These are phyloP conservation scores for Russula dissimulans DNA, from an alignment of 768 basidiomycete genomes.

Conservation along the genomic window DNA sequence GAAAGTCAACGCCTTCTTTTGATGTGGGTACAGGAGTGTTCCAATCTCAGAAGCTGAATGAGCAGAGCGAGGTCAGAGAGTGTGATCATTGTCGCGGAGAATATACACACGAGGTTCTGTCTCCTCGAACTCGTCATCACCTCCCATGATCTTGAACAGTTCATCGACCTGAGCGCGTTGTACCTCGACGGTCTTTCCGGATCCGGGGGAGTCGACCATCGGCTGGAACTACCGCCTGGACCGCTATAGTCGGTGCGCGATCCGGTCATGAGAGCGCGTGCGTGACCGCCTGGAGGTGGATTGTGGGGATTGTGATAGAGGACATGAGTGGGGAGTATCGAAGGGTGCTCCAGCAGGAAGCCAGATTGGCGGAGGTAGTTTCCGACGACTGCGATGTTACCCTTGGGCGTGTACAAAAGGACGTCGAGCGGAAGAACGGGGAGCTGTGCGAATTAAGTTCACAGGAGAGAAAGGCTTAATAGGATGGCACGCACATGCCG, in stretches of 20 bases:
- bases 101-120: conserved; percentile 71
- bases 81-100: conserved; percentile 14
- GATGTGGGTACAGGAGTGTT: conserved; percentile 90
- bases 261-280: conserved; percentile 32
- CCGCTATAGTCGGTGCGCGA: conserved; percentile 35
- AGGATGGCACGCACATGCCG: conserved; percentile 43
- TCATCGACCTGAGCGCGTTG: conserved; percentile 92
- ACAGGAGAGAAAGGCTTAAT: conserved; percentile 17
- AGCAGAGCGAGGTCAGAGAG: conserved; percentile 18
- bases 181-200: conserved; percentile 78
- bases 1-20: conserved; percentile 96
- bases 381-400: conserved; percentile 79
- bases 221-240: conserved; percentile 31
- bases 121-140: conserved; percentile 79
- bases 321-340: conserved; percentile 43
- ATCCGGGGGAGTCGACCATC: conserved; percentile 50
- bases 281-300: conserved; percentile 62
- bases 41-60: conserved; percentile 57
- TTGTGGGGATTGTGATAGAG: conserved; percentile 88
- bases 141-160: conserved; percentile 80
- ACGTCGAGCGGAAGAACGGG: conserved; percentile 78
- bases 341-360: conserved; percentile 74
- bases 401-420: conserved; percentile 89
- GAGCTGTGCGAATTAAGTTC: conserved; percentile 37
- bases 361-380: conserved; percentile 58